Percentiles rank a stretch among this genome's conserved stretches.
phyloP scores from a whole-genome alignment of 495 filamentous ascomycete genomes.

The Geoglossum glabrum region DNA sequence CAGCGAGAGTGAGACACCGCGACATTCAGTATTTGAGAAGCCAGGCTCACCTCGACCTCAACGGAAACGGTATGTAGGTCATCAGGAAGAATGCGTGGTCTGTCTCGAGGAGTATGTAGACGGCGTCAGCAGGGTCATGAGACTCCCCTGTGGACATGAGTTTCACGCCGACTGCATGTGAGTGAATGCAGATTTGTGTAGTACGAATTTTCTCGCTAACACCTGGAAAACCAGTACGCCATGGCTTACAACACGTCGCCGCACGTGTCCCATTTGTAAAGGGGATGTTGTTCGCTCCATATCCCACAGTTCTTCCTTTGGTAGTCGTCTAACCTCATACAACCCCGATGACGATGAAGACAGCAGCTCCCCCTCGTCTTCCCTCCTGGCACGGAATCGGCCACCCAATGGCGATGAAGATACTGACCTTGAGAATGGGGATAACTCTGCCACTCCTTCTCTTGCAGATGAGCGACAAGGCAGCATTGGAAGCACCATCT shows the following conservation, averaged over 20 bases:
- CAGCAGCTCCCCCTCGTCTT: background rate
- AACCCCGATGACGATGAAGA: background rate
- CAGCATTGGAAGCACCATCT: background rate
- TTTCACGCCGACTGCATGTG: conserved; percentile 98
- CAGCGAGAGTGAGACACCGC: conserved; percentile 25
- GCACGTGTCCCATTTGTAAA: conserved; percentile 96
- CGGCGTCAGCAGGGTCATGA: conserved; percentile 89
- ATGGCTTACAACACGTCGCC: conserved; percentile 87
- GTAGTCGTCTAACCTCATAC: background rate
- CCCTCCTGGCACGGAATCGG: background rate
- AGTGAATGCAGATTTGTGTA: conserved; percentile 22
- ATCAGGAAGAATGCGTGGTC: conserved; percentile 90
- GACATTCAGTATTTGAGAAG: conserved; percentile 49
- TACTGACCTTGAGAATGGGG: background rate
- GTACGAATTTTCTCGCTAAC: background rate
- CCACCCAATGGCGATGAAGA: background rate
- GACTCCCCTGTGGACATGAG: conserved; percentile 92
- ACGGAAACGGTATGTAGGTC: conserved; percentile 66
- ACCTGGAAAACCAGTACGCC: conserved; percentile 45
- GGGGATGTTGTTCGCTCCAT: conserved; percentile 61
- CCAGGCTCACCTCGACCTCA: conserved; percentile 22
- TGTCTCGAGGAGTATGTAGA: conserved; percentile 95
- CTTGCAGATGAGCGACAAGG: background rate
- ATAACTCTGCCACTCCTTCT: background rate
- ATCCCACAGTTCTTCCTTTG: background rate